Percentiles rank a stretch among this genome's conserved stretches.
phyloP scores from a whole-genome alignment of 2,329 filamentous ascomycete genomes.

The Botrytis porri region DNA sequence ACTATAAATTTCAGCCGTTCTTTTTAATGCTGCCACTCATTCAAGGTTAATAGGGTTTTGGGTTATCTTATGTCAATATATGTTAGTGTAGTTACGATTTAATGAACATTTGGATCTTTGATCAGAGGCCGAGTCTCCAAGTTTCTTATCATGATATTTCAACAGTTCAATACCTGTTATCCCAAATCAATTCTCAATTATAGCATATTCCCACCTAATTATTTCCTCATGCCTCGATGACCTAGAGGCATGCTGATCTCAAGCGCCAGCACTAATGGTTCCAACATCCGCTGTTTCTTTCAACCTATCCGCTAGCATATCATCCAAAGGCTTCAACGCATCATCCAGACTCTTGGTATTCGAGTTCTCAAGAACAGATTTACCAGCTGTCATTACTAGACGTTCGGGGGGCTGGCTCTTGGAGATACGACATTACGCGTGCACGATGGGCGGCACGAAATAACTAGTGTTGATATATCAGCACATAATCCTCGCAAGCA shows the following conservation, averaged over 20 bases:
- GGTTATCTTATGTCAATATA: too few relatives aligned
- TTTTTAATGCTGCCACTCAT: neutral
- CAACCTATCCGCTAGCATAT: constrained; percentile 9
- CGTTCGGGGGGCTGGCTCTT: constrained; percentile 15
- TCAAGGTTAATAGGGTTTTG: neutral
- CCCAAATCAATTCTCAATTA: neutral
- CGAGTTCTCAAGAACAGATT: neutral
- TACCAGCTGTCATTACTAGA: constrained; percentile 16
- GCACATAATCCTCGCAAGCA: neutral
- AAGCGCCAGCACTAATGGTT: neutral
- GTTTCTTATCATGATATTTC: neutral
- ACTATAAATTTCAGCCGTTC: neutral
- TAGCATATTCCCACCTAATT: neutral
- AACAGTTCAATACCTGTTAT: neutral
- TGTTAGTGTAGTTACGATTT: neutral
- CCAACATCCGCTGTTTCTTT: neutral
- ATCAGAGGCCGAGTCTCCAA: fast-evolving
- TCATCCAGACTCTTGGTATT: neutral
- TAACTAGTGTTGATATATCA: neutral
- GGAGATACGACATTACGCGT: constrained; percentile 16
- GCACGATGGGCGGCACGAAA: constrained; percentile 14
- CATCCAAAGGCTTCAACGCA: constrained; percentile 8
- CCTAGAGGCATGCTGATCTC: neutral
- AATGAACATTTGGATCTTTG: neutral
- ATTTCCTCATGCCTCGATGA: neutral